Conservation (phyloP, 129 eudicot species). For the Artemisia annua region DNA sequence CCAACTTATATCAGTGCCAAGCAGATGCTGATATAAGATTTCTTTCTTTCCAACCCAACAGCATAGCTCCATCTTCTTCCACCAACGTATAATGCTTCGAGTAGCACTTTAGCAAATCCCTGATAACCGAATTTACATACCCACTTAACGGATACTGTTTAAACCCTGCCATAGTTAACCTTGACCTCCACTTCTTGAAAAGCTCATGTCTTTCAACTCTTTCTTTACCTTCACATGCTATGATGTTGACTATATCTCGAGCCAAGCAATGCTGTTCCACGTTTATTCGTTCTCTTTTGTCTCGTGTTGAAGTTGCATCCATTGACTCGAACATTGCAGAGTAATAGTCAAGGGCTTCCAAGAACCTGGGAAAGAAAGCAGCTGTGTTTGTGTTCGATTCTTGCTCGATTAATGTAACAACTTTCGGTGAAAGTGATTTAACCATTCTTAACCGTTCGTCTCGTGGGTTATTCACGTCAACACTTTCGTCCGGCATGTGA, state of each 20-base stretch:
- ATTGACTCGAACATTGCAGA: constrained; percentile 86
- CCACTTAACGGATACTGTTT: constrained; percentile 72
- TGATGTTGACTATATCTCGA: constrained; percentile 79
- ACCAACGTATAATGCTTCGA: constrained; percentile 80
- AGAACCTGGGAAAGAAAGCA: constrained; percentile 72
- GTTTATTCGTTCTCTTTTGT: constrained; percentile 64
- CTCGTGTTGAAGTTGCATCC: constrained; percentile 67
- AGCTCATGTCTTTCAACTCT: constrained; percentile 91
- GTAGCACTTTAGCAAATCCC: constrained; percentile 63
- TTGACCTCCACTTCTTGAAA: constrained; percentile 75
- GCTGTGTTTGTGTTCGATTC: constrained; percentile 93
- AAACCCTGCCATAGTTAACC: constrained; percentile 94
- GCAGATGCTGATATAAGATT: constrained; percentile 90
- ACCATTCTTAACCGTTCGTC: constrained; percentile 80
- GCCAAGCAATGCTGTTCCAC: constrained; percentile 96
- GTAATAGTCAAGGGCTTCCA: constrained; percentile 71
- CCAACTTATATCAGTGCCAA: constrained; percentile 55
- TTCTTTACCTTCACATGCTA: constrained; percentile 91
- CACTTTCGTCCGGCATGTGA: constrained; percentile 94
- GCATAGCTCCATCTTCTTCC: constrained; percentile 84
- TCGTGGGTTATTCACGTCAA: constrained; percentile 81
- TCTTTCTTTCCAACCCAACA: constrained; percentile 88
- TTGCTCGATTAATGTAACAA: constrained; percentile 85
- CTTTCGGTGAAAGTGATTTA: constrained; percentile 75
- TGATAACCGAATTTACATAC: constrained; percentile 84